Percentiles rank a stretch among this genome's conserved stretches.
Conservation (phyloP, 306 rosid species). For the Inga leiocalycina region DNA sequence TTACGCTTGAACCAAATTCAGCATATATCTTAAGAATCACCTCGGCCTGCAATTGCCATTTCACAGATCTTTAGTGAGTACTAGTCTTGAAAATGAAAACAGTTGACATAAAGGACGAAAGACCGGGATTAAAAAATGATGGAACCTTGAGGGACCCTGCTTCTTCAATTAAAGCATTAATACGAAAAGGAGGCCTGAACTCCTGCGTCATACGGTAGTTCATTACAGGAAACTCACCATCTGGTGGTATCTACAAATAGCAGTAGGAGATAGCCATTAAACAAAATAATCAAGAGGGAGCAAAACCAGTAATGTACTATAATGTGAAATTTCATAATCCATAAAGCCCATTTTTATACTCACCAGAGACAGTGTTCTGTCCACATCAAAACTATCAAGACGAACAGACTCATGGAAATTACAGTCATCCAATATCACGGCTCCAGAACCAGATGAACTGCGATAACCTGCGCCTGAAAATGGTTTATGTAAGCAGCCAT, state of each 20-base stretch:
- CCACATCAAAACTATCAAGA: conserved; percentile 76
- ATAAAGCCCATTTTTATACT: conserved; percentile 37
- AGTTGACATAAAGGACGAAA: conserved; percentile 13
- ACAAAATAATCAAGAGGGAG: conserved; percentile 25
- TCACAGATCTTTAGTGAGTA: conserved; percentile 6
- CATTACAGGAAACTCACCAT: conserved; percentile 92
- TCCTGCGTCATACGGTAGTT: conserved; percentile 89
- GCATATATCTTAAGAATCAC: conserved; percentile 75
- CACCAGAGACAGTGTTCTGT: conserved; percentile 77
- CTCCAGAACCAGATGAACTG: conserved; percentile 73
- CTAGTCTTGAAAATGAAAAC: conserved; percentile 16
- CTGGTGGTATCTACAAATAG: conserved; percentile 72
- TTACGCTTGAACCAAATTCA: conserved; percentile 73
- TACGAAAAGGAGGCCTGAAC: conserved; percentile 82
- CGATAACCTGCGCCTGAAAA: conserved; percentile 56
- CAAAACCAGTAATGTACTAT: neutral
- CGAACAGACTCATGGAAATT: conserved; percentile 92
- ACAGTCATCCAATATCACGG: conserved; percentile 84
- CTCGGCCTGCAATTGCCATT: conserved; percentile 63
- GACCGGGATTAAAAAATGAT: neutral
- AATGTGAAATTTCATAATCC: neutral
- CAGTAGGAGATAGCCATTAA: conserved; percentile 31
- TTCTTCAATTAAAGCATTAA: conserved; percentile 81
- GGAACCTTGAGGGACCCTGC: conserved; percentile 71
- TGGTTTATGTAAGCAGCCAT: conserved; percentile 28